Evolutionary conservation across 164 flowering plant species (phyloP).

Genomic region (Berberis thunbergii): DNA sequence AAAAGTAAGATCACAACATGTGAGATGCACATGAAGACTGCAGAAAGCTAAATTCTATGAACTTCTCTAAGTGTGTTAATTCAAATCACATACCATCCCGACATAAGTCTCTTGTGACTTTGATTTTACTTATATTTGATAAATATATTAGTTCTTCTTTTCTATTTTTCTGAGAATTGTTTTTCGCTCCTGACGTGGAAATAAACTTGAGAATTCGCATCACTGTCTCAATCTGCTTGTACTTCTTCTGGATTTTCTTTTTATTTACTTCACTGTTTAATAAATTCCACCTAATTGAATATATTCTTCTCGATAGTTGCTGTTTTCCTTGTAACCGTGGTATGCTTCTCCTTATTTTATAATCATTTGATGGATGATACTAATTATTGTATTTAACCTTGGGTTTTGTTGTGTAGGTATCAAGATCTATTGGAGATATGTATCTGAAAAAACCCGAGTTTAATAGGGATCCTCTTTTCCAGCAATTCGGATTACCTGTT

Average conservation of each 20-base stretch:
- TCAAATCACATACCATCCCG: constrained; percentile 1
- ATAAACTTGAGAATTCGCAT: no score
- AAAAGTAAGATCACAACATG: constrained; percentile 15
- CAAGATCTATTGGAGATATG: constrained; percentile 73
- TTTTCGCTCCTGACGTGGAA: no score
- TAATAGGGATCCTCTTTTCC: constrained; percentile 40
- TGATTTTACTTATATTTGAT: not conserved
- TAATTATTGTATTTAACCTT: not conserved
- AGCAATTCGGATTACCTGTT: constrained; percentile 29
- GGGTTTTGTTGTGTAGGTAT: constrained; percentile 36
- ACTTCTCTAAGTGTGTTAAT: constrained; percentile 2
- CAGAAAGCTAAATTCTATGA: constrained; percentile 8
- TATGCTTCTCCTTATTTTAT: not conserved
- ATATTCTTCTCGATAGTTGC: not conserved
- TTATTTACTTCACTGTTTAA: not conserved
- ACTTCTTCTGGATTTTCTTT: no score
- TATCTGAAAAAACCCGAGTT: constrained; percentile 73
- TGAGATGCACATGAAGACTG: constrained; percentile 21
- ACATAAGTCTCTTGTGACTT: not conserved
- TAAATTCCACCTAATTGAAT: not conserved
- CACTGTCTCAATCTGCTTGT: no score
- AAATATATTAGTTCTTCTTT: not conserved
- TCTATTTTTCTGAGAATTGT: not conserved
- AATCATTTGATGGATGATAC: not conserved
- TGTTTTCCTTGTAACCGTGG: not conserved